phyloP scores from a whole-genome alignment of 2,329 filamentous ascomycete genomes.

The Fusarium sterilihyphosum region DNA sequence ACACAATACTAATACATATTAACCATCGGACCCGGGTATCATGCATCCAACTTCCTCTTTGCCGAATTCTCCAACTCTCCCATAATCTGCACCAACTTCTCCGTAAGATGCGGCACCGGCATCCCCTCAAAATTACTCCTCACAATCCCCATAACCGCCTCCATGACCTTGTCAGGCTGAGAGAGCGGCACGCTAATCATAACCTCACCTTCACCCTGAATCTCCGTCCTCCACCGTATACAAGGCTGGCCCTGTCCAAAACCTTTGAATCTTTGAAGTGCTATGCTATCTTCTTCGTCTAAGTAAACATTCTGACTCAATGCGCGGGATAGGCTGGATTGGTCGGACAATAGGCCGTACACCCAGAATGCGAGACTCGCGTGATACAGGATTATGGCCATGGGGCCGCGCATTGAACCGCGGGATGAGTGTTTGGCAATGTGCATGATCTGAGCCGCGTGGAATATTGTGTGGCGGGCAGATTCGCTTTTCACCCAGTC shows the following conservation, averaged over 20 bases:
- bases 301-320: constrained; percentile 3
- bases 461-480: constrained; percentile 46
- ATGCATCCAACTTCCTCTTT: constrained; percentile 23
- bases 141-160: constrained; percentile 17
- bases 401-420: constrained; percentile 34
- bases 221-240: constrained; percentile 22
- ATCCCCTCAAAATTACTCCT: constrained; percentile 10
- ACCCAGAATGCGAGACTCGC: constrained; percentile 45
- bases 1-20: neutral
- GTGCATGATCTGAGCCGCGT: constrained; percentile 44
- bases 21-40: neutral
- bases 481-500: constrained; percentile 51
- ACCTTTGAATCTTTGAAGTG: constrained; percentile 19
- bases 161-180: constrained; percentile 28
- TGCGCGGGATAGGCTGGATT: neutral
- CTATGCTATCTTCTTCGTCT: constrained; percentile 8
- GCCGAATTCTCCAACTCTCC: constrained; percentile 27
- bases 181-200: constrained; percentile 15
- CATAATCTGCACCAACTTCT: constrained; percentile 33
- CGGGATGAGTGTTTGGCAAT: constrained; percentile 24
- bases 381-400: constrained; percentile 43
- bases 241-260: constrained; percentile 28
- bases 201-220: neutral
- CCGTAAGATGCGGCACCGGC: constrained; percentile 19
- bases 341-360: constrained; percentile 24